These are phyloP conservation scores for Ophiosphaerella korrae DNA, from an alignment of 2,329 filamentous ascomycete species.

Conservation along the genomic window DNA sequence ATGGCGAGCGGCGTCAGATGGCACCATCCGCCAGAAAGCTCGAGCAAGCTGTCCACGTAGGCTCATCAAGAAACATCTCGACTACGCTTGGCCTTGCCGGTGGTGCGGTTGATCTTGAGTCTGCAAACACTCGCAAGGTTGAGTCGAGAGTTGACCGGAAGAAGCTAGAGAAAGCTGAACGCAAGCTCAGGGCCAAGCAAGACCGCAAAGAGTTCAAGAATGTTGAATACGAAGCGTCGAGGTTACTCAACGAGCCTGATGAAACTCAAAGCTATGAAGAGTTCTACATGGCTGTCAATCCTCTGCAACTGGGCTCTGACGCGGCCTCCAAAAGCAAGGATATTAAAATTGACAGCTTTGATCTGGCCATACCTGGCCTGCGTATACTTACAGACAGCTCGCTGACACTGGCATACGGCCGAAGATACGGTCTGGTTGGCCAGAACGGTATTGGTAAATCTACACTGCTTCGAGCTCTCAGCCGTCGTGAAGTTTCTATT, in stretches of 20 bases:
- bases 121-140: constrained; percentile 88
- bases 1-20: constrained; percentile 70
- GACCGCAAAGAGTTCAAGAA: constrained; percentile 98
- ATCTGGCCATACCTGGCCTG: constrained; percentile 87
- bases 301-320: constrained; percentile 80
- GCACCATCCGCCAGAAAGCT: constrained; percentile 81
- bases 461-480: constrained; percentile 89
- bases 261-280: constrained; percentile 94
- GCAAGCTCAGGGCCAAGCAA: constrained; percentile 97
- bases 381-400: constrained; percentile 91
- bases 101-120: constrained; percentile 87
- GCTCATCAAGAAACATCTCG: constrained; percentile 92
- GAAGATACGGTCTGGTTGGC: constrained; percentile 95
- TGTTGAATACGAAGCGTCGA: constrained; percentile 95
- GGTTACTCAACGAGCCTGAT: constrained; percentile 81
- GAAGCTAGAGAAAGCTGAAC: constrained; percentile 98
- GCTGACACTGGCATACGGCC: constrained; percentile 86
- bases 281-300: constrained; percentile 99
- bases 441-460: constrained; percentile 93
- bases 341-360: constrained; percentile 95
- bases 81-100: constrained; percentile 88
- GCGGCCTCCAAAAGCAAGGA: constrained; percentile 87
- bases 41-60: constrained; percentile 93
- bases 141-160: constrained; percentile 98
- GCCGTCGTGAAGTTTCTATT: constrained; percentile 90